Evolutionary conservation across 2,329 filamentous ascomycete genomes (phyloP), one percentile per base, ranked within the genome.

Genomic region (Diaporthe longicolla): DNA sequence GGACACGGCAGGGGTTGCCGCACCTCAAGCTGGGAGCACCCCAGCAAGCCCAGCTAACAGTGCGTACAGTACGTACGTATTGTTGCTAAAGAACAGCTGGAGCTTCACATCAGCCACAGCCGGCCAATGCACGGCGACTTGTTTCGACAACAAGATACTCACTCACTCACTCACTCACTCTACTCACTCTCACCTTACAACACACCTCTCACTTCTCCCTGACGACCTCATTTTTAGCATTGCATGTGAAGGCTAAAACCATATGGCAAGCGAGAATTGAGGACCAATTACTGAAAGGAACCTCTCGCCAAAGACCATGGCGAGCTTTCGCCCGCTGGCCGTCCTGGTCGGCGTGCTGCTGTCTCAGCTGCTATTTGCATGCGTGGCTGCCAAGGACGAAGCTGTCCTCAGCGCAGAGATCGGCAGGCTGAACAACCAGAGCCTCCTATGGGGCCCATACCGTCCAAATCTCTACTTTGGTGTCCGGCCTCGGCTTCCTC

Each of bases 401-500:
- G 82, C 83, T 55, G 83, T 89, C 71, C 80, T 89, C 50, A 85
- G 83, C 57, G 82, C 82, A 76, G 88, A 90, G 79, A 83, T 89
- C 75, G 85, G 84, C 45, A 87, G 87, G 19, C 81, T 87, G 76
- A 90, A 90, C 80, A 98, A 98, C 83, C 89, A 97, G 80, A 96
- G 93, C 80, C 87, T 99, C 78, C 88, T 98, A 86, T 99, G 97
- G 97, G 97, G 97, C 0, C 95, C 97, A 1, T 99, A 98, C 85
- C 91, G 94, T 78, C 93, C 96, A 0, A 98, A 98, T 80, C 84
- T 98, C 58, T 98, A 98, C 84, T 98, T 98, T 86, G 96, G 96
- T 2, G 90, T 98, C 48, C 90, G 94, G 26, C 94, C 96, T 59
- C 90, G 95, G 74, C 88, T 96, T 66, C 93, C 95, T 0, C 92